These are phyloP conservation scores for Brasenia schreberi DNA, from an alignment of 164 flowering plant species.

Conservation along the genomic window DNA sequence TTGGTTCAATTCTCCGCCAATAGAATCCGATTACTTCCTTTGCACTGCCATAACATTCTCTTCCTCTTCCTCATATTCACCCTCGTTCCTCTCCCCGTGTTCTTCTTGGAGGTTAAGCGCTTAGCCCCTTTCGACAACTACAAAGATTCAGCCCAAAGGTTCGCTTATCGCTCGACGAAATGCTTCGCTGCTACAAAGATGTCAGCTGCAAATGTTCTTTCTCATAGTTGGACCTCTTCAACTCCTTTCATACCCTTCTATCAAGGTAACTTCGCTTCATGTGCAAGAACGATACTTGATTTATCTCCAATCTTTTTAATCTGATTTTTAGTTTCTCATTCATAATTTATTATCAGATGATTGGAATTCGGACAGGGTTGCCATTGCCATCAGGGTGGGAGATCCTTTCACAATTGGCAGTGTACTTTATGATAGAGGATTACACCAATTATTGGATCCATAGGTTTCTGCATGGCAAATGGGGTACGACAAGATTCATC, in stretches of 20 bases:
- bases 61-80: constrained; percentile 60
- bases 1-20: too few relatives aligned
- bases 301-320: too few relatives aligned
- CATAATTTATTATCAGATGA: constrained; percentile 22
- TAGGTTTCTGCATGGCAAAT: constrained; percentile 55
- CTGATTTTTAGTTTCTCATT: neutral
- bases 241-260: constrained; percentile 54
- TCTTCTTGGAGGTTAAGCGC: constrained; percentile 30
- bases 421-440: constrained; percentile 70
- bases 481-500: constrained; percentile 81
- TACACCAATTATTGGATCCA: constrained; percentile 85
- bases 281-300: too few relatives aligned
- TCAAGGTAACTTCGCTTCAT: too few relatives aligned
- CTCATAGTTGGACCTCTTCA: constrained; percentile 74
- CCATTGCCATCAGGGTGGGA: constrained; percentile 78
- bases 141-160: constrained; percentile 88
- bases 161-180: constrained; percentile 20
- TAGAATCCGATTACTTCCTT: too few relatives aligned
- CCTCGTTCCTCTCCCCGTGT: constrained; percentile 45
- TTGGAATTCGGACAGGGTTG: constrained; percentile 65
- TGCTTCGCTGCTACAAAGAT: constrained; percentile 52
- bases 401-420: constrained; percentile 49
- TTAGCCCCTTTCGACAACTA: constrained; percentile 21
- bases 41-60: constrained; percentile 60
- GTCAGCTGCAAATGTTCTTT: constrained; percentile 51